Percentiles rank a stretch among this genome's conserved stretches.
Evolutionary conservation across 371 early-diverging fungal species (phyloP).

Genomic region (Coemansia sp.): DNA sequence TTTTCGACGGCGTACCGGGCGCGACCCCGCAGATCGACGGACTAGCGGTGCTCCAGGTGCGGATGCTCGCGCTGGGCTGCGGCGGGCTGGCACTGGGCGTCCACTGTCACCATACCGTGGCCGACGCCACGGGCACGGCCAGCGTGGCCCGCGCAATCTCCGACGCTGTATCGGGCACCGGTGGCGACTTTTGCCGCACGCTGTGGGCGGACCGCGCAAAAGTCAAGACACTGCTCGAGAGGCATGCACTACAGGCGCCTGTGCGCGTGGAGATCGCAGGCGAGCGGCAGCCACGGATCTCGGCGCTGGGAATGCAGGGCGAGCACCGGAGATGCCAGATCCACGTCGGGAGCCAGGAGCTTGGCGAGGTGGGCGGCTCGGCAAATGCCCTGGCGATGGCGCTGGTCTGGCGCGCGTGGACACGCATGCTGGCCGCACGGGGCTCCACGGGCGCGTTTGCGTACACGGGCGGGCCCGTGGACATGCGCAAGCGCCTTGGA

Average conservation of each 20-base stretch:
- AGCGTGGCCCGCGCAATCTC: constrained; percentile 8
- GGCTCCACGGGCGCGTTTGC: constrained; percentile 9
- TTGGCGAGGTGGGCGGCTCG: background rate
- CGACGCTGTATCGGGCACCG: no score
- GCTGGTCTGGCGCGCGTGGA: constrained; percentile 31
- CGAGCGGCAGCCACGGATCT: background rate
- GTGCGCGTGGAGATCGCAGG: no score
- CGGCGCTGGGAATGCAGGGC: background rate
- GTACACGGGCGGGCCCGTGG: constrained; percentile 22
- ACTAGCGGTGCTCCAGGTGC: constrained; percentile 10
- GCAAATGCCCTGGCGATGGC: constrained; percentile 22
- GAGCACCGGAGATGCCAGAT: background rate
- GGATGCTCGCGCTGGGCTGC: constrained; percentile 2
- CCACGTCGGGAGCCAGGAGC: background rate
- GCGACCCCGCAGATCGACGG: constrained; percentile 12
- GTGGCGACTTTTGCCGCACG: background rate
- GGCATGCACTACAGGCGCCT: background rate
- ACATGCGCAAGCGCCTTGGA: constrained; percentile 4
- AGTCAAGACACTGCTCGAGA: background rate
- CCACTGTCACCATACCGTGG: constrained; percentile 14
- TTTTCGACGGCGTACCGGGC: constrained; percentile 5
- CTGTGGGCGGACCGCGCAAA: background rate
- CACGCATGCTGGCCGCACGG: constrained; percentile 6
- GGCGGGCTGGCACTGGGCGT: constrained; percentile 11
- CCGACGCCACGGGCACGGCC: constrained; percentile 7